Base-by-base conservation (phyloP, 2,329 filamentous ascomycete species). In the Epichloe sp. region DNA sequence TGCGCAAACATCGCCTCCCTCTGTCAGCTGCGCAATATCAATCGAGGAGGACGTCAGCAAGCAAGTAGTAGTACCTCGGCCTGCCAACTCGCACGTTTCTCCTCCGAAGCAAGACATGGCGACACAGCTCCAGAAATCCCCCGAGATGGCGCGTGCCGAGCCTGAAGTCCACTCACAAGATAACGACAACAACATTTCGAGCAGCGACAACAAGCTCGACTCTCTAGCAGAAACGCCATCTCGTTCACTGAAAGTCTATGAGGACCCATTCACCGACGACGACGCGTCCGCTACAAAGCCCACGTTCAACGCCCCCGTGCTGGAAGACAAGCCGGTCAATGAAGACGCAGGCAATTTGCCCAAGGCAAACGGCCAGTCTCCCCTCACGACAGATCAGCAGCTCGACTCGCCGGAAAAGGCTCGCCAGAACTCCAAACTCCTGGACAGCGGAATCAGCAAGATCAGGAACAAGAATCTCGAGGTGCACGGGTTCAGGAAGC, bases 401-500 rank as follows among this genome's bases (percentile, higher is more conserved):
- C 57, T 51, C 36, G 60, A 59, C 36, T 61, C 62, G 3, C 60
- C 62, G 23, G 79, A 83, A 10, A 80, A 78, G 59, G 60, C 68
- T 4, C 75, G 74, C 46, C 79, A 82, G 56, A 80, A 75, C 58
- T 67, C 70, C 7, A 78, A 83, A 44, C 71, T 90, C 23, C 74
- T 91, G 5, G 79, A 83, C 35, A 89, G 85, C 58, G 86, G 84
- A 47, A 86, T 90, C 57, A 72, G 80, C 48, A 85, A 86, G 56
- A 83, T 90, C 58, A 81, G 81, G 57, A 75, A 78, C 34, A 80
- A 80, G 59, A 80, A 80, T 1, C 76, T 91, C n/a, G 86, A 90
- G 61, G 85, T 86, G 3, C 85, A 89, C 61, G 86, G 86, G 52
- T 88, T 90, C 73, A 79, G 86, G 49, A 86, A 86, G 60, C 72